Conservation (phyloP, 192 early-diverging fungal species). For the Podila verticillata region DNA sequence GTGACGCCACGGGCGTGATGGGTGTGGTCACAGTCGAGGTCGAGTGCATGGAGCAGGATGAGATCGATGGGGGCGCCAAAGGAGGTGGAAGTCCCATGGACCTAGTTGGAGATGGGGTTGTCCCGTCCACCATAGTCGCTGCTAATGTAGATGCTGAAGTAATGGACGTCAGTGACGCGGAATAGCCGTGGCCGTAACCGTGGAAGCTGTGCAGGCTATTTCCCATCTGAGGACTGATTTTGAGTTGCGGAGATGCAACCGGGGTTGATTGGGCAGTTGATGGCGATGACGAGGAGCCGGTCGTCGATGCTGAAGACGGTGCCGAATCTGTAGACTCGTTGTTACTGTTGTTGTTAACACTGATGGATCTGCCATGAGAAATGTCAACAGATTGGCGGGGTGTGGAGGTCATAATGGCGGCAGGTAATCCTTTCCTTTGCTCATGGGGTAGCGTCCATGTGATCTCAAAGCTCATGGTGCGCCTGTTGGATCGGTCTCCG, state of each 20-base stretch:
- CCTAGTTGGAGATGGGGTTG: background rate
- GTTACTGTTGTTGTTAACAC: background rate
- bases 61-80: background rate
- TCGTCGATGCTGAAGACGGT: background rate
- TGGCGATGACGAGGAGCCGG: background rate
- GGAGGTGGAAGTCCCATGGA: background rate
- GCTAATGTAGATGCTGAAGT: conserved; percentile 12
- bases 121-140: background rate
- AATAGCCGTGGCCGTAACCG: conserved; percentile 7
- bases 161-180: conserved; percentile 17
- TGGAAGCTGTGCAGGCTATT: background rate
- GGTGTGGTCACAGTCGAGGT: background rate
- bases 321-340: background rate
- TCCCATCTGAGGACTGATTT: conserved; percentile 3
- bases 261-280: conserved; percentile 20
- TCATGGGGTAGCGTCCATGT: background rate
- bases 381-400: background rate
- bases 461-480: conserved; percentile 44
- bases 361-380: background rate
- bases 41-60: background rate
- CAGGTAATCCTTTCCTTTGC: background rate
- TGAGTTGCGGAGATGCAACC: conserved; percentile 12
- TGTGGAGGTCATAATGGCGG: background rate
- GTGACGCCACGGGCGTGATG: background rate
- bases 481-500: conserved; percentile 12